Base-by-base conservation (phyloP, 2,329 filamentous ascomycete genomes). In the Xylogone sp. region DNA sequence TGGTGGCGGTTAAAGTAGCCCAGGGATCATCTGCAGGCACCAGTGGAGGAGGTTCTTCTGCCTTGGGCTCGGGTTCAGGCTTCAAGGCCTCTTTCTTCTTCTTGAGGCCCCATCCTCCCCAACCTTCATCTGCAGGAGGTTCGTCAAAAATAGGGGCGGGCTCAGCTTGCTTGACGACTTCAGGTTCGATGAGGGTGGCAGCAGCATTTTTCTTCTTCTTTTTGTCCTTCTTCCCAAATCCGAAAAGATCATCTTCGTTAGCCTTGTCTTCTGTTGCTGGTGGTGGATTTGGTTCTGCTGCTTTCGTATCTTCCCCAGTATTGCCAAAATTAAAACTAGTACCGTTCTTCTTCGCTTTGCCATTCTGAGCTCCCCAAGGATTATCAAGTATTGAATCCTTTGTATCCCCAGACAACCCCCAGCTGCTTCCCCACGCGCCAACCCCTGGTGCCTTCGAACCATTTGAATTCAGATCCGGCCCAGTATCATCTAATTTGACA, bases 401-500 rank as follows among this genome's bases (percentile, higher is more conserved):
- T 45, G 65, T 56, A 51, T 73, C 76, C n/a, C n/a, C n/a, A n/a
- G n/a, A n/a, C n/a, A n/a, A n/a, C n/a, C n/a, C n/a, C 81, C 82
- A 86, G 57, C 74, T 79, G 53, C 76, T 75, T 29, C 81, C 81
- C 82, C 83, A 87, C 39, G 73, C 70, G 46, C 82, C 76, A 59
- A 87, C 77, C 3, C 67, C 60, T 65, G 66, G 13, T 63, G 68
- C 45, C 61, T 65, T 76, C 77, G 59, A 83, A 76, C n/a, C n/a
- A 53, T 73, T 77, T 13, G 83, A 63, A 55, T 84, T 79, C 5
- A 83, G 63, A 50, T 81, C 79, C 1, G 82, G 79, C n/a, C 71
- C 75, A 21, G 69, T 63, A 51, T 86, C 83, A 57, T 84, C 78
- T 21, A 90, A 68, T 60, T 82, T 87, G 57, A 90, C 82, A 22